Conservation (phyloP, 2,329 filamentous ascomycete species). For the Aurifilum marmelostoma region DNA sequence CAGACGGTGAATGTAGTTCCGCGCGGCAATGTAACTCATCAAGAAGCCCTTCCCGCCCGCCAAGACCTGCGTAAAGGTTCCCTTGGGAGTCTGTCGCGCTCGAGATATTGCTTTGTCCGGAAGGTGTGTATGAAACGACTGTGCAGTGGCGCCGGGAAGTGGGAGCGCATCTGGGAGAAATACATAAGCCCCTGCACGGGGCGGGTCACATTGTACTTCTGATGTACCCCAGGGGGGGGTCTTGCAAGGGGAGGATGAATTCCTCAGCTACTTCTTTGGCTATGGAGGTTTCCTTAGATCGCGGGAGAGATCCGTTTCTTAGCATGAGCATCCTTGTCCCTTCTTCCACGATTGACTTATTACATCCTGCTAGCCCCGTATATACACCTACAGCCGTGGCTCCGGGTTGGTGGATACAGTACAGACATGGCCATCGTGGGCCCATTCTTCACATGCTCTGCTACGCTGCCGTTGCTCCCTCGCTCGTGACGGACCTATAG, state of each 20-base stretch:
- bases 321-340: neutral
- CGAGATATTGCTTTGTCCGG: neutral
- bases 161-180: neutral
- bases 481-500: neutral
- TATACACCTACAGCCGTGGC: too few relatives aligned
- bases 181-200: neutral
- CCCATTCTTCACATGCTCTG: neutral
- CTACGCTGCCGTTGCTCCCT: neutral
- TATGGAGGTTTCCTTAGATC: neutral
- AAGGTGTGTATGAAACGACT: neutral
- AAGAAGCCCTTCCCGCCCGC: neutral
- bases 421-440: neutral
- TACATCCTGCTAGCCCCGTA: too few relatives aligned
- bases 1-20: neutral
- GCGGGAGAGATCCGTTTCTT: neutral
- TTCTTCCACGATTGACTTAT: neutral
- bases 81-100: neutral
- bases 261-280: neutral
- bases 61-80: neutral
- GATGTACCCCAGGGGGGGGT: neutral
- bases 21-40: slow-evolving; percentile 3
- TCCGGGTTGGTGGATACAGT: neutral
- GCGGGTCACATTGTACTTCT: neutral
- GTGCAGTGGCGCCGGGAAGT: slow-evolving; percentile 1
- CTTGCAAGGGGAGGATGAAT: neutral